Evolutionary conservation across 148 eudicot genomes (phyloP).

Genomic region (Vaccinium corymbosum): DNA sequence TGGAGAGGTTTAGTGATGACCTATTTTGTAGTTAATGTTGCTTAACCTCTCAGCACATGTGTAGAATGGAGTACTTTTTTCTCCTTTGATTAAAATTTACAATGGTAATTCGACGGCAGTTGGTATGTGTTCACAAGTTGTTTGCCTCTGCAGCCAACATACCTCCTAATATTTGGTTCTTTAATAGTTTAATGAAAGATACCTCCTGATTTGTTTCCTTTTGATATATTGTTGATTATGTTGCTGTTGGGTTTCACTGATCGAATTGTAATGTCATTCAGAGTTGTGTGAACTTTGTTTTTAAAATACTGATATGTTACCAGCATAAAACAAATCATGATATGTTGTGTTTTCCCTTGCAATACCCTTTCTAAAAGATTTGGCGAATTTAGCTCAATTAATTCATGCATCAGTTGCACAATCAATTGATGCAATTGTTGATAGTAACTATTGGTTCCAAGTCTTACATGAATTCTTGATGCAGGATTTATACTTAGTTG

Average conservation of each 20-base stretch:
- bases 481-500: slow-evolving; percentile 24
- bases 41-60: not conserved
- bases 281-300: not conserved
- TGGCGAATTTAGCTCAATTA: not conserved
- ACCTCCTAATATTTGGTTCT: not conserved
- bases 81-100: not conserved
- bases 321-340: not conserved
- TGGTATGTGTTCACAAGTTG: not conserved
- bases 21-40: not conserved
- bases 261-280: not conserved
- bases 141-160: not conserved
- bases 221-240: not conserved
- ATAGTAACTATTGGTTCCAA: not conserved
- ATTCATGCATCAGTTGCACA: not conserved
- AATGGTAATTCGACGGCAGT: not conserved
- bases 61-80: not conserved
- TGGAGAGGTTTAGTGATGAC: not conserved
- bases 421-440: not conserved
- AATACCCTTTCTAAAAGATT: no score
- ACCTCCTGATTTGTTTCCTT: not conserved
- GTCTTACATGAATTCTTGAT: not conserved
- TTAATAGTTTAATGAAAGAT: not conserved
- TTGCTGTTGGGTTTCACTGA: not conserved
- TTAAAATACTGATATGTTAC: not conserved
- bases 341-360: no score